Base-by-base conservation (phyloP, 106 monocot species). In the Dioscorea zingiberensis region DNA sequence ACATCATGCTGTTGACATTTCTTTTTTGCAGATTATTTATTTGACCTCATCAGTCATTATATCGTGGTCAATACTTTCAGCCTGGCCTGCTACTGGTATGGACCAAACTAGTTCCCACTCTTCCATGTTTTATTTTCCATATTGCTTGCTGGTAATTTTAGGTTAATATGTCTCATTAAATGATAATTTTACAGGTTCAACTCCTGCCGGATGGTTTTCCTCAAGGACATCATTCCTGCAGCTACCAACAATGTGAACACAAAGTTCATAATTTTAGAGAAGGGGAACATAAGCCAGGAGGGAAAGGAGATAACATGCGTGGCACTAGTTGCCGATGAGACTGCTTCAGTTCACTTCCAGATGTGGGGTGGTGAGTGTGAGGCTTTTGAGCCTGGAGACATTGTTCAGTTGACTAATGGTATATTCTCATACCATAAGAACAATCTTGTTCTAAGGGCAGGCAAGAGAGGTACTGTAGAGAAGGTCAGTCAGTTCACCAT, bases 401-500 rank as follows among this genome's bases (percentile, higher is more conserved):
- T 97, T 30, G 63, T 97, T 29, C 65, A 54, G 0, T 70, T 97
- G 6, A 78, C 46, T 5, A 82, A 77, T 22, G 97, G 97, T 5
- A 97, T 97, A 60, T 97, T 97, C 73, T 88, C 88, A 0, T 92
- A 83, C 57, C 83, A 92, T 27, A 83, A 72, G 73, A 77, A 74
- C 60, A 89, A 76, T 25, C 77, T 92, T 23, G 77, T 86, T 62
- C 76, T 98, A 15, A 67, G 92, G 48, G 92, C 86, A 4, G 97
- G 97, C 15, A 88, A 79, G 68, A 83, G 59, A 54, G 97, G 97
- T 46, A 76, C 29, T 14, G 75, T 74, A 2, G 81, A 78, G 69
- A 98, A 92, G 76, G 73, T 86, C 7, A 88, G 97, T 9, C 88
- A 92, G 64, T 98, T 98, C 66, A 80, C 83, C 21, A 92, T 92